Conservation (phyloP, 768 basidiomycete genomes). For the Leccinum boreale region DNA sequence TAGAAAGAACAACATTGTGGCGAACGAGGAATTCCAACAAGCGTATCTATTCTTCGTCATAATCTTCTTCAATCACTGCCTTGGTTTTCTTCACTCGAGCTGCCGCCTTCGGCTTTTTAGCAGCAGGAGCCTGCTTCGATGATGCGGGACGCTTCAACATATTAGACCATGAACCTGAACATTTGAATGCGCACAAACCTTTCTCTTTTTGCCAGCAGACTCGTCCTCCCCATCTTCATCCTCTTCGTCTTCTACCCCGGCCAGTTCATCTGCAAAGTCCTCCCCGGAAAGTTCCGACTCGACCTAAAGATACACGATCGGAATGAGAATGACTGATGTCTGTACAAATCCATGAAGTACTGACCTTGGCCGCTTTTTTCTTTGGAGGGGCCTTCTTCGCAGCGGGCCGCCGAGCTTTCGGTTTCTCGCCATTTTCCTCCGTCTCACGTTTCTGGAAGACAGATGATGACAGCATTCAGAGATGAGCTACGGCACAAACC, state of each 20-base stretch:
- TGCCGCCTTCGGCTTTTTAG: conserved; percentile 37
- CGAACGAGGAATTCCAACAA: background rate
- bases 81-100: conserved; percentile 41
- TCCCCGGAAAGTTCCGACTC: conserved; percentile 44
- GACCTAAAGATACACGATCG: conserved; percentile 11
- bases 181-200: conserved; percentile 40
- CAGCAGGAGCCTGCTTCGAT: conserved; percentile 43
- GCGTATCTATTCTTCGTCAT: conserved; percentile 26
- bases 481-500: conserved; percentile 22
- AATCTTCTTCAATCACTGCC: conserved; percentile 45
- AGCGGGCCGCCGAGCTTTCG: conserved; percentile 45
- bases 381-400: conserved; percentile 48
- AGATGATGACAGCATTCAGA: conserved; percentile 13
- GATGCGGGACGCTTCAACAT: conserved; percentile 37
- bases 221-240: conserved; percentile 40
- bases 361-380: conserved; percentile 40
- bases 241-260: conserved; percentile 46
- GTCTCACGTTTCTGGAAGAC: conserved; percentile 28
- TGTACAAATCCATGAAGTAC: background rate
- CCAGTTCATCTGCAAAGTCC: conserved; percentile 45
- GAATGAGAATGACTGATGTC: background rate
- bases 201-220: conserved; percentile 59
- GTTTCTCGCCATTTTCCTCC: conserved; percentile 39
- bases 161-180: conserved; percentile 3
- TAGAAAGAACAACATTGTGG: conserved; percentile 5